Evolutionary conservation across 257 asterid genomes (phyloP), one percentile per base, ranked within the genome.

Genomic region (Solanum clarkiae): DNA sequence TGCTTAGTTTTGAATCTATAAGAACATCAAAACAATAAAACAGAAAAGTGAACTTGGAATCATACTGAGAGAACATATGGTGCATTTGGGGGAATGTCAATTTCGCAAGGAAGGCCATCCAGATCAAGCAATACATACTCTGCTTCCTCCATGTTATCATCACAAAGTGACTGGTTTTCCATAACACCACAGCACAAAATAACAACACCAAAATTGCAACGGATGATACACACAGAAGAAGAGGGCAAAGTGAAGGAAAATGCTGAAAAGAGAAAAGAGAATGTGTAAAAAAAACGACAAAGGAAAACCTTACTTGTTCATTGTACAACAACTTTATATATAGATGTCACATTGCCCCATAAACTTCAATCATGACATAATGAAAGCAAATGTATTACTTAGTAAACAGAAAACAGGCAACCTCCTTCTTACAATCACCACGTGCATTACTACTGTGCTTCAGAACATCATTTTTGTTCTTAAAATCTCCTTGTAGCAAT

Each of bases 41-140:
- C 49, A 80, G 18, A 68, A 45, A 65, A 36, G 70, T 15, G 84
- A 49, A 75, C 16, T 49, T 75, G 56, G 85, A 26, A 65, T 57
- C 86, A 40, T 91, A 95, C 99, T 62, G 97, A 92, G 84, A 94
- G 92, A 66, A 88, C 91, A 83, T 93, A 93, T 55, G 99, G 97
- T 32, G 98, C 95, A 72, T 93, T 92, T 1, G 90, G 89, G 56
- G 96, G 94, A 77, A 95, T 90, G 70, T 81, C 77, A 86, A 92
- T 81, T 81, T 89, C 92, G 20, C 83, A 85, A 47, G 91, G 63
- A 84, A 93, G 85, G 49, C 84, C 84, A 84, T 89, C 93, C 81
- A 96, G 86, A 89, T 96, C 97, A 84, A 94, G 88, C 90, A 94
- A 84, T 26, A 95, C 93, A 72, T 86, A 92, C 85, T 92, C 97